These are phyloP conservation scores for Fusarium metavorans DNA, from an alignment of 2,329 filamentous ascomycete species.

Conservation along the genomic window DNA sequence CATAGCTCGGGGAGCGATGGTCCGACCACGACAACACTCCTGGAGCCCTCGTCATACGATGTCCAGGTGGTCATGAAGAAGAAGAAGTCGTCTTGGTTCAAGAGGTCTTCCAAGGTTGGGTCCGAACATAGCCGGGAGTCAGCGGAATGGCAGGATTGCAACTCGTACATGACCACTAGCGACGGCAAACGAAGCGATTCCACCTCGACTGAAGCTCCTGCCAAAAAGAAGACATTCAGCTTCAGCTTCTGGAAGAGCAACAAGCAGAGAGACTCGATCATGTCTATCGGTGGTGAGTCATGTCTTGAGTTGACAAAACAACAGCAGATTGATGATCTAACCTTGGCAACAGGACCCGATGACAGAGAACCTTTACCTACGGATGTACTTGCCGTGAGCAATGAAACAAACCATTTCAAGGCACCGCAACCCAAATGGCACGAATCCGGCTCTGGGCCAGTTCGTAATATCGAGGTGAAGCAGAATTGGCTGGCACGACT, in stretches of 20 bases:
- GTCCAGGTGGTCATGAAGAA: conserved; percentile 48
- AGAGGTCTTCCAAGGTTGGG: conserved; percentile 57
- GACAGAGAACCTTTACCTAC: conserved; percentile 21
- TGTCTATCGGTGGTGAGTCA: conserved; percentile 60
- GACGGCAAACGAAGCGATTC: conserved; percentile 43
- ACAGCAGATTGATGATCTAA: conserved; percentile 7
- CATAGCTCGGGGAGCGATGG: neutral
- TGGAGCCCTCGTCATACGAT: conserved; percentile 30
- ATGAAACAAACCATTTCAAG: conserved; percentile 26
- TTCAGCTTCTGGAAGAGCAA: conserved; percentile 68
- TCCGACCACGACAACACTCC: conserved; percentile 24
- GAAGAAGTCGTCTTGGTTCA: conserved; percentile 66
- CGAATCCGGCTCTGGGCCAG: conserved; percentile 52
- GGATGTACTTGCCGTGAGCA: conserved; percentile 36
- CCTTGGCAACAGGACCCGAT: conserved; percentile 17
- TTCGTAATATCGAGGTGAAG: conserved; percentile 72
- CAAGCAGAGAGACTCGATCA: conserved; percentile 57
- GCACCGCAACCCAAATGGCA: conserved; percentile 44
- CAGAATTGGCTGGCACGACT: conserved; percentile 92
- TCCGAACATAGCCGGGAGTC: conserved; percentile 39
- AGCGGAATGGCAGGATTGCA: conserved; percentile 45
- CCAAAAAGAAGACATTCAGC: conserved; percentile 65
- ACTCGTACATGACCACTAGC: conserved; percentile 39
- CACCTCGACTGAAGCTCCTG: conserved; percentile 39
- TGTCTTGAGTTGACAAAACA: neutral